Evolutionary conservation across 768 basidiomycete genomes (phyloP), one percentile per base, ranked within the genome.

Genomic region (Boletus subparvulus): DNA sequence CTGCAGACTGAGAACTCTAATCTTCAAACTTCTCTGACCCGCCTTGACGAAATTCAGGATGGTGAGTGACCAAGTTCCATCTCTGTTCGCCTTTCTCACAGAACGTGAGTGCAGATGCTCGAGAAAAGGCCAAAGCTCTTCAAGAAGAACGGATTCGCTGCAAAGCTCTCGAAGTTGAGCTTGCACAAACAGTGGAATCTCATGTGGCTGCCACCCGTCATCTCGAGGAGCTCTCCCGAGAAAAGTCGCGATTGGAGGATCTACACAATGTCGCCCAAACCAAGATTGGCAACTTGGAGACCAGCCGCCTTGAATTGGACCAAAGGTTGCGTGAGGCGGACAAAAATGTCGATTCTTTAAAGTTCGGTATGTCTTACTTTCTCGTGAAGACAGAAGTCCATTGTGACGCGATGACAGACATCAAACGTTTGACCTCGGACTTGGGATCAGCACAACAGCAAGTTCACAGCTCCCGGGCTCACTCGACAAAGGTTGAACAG

Each of bases 11-110:
- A 75, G 56, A 71, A 69, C 14, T 32, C 61, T 43, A 52, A 61
- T 14, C 64, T 75, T 24, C 67, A 62, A 44, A 52, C 59, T 26
- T 69, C 76, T 39, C 24, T 69, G 45, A 41, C 39, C 24, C 68
- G 54, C 16, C 55, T 77, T 33, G 67, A 75, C 52, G 69, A 66
- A 30, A 43, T 71, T 46, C 68, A 68, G 59, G 70, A 62, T 11
- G 66, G 75, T 74, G 60, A 56, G 72, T 59, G 37, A 16, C 19
- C 39, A 2, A 3, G 2, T 44, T 39, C 24, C 6, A 12, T 52
- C 17, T 17, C 44, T 39, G 7, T 3, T 40, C 6, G 14, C 14
- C 36, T 39, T 50, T 35, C 48, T 59, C 45, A 61, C 11, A 4
- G 9, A 16, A 3, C 14, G 21, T 21, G 56, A 47, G 55, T n/a